phyloP scores from a whole-genome alignment of 257 asterid species.

The Pogostemon cablin region DNA sequence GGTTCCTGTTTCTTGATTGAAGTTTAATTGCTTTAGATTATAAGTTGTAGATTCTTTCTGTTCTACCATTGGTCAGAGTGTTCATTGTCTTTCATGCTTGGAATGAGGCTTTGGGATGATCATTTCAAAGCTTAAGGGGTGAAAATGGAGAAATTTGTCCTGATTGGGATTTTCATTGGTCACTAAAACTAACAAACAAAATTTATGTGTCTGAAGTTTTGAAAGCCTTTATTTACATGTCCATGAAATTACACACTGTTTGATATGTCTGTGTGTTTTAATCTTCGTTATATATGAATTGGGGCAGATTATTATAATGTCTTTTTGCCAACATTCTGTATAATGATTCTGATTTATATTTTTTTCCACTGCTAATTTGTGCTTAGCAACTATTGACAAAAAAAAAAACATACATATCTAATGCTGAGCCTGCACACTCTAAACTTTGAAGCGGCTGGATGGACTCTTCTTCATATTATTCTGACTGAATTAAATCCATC shows the following conservation, averaged over 20 bases:
- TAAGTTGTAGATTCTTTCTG: not conserved
- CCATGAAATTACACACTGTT: not conserved
- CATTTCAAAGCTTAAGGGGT: not conserved
- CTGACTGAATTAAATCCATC: too few relatives aligned
- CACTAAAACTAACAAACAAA: not conserved
- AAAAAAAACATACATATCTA: too few relatives aligned
- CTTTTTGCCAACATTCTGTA: not conserved
- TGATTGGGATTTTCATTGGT: not conserved
- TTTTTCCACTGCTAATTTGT: not conserved
- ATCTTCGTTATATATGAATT: not conserved
- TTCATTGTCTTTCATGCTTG: not conserved
- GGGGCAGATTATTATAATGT: not conserved
- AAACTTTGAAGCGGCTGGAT: too few relatives aligned
- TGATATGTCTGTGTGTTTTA: conserved; percentile 7
- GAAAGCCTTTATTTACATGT: not conserved
- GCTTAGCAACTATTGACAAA: not conserved
- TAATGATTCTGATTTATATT: not conserved
- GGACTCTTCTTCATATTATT: too few relatives aligned
- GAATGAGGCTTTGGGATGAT: not conserved
- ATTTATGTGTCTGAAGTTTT: not conserved
- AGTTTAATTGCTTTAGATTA: not conserved
- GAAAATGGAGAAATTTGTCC: conserved; percentile 10
- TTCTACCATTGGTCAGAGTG: not conserved
- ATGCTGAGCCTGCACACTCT: too few relatives aligned
- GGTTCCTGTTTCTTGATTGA: conserved; percentile 6